These are phyloP conservation scores for Aspergillus novoparasiticus DNA, from an alignment of 2,329 filamentous ascomycete genomes.

Conservation along the genomic window DNA sequence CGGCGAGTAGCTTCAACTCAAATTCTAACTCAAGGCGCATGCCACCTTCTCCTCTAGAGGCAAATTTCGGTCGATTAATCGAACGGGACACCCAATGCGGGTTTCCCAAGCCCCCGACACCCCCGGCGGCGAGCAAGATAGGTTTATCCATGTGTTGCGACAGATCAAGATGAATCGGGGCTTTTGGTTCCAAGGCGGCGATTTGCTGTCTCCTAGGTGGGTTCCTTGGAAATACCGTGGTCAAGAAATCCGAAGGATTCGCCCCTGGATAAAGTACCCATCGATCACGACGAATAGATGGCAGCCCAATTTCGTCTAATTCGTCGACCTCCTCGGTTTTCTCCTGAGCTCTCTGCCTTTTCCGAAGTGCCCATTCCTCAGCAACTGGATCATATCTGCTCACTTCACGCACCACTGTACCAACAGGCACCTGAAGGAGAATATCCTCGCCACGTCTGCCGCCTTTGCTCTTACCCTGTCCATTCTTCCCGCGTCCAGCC, in stretches of 20 bases:
- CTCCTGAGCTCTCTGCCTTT: conserved; percentile 56
- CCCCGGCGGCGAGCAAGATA: conserved; percentile 82
- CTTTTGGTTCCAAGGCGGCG: conserved; percentile 68
- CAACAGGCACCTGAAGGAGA: conserved; percentile 86
- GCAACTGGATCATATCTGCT: conserved; percentile 74
- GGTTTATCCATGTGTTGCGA: conserved; percentile 78
- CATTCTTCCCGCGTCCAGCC: conserved; percentile 49
- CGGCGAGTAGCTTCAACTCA: conserved; percentile 91
- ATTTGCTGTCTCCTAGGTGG: conserved; percentile 60
- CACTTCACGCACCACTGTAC: conserved; percentile 85
- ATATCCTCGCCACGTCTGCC: conserved; percentile 85
- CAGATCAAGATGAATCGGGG: conserved; percentile 73
- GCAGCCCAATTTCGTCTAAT: conserved; percentile 45
- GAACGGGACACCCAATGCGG: conserved; percentile 83
- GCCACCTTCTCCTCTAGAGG: conserved; percentile 80
- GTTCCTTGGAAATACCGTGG: conserved; percentile 60
- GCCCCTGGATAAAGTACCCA: conserved; percentile 87
- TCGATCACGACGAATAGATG: conserved; percentile 62
- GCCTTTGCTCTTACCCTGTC: conserved; percentile 51
- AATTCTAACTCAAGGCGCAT: conserved; percentile 79
- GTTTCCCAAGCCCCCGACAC: conserved; percentile 87
- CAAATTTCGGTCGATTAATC: conserved; percentile 78
- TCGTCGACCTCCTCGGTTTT: conserved; percentile 43
- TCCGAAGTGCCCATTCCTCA: conserved; percentile 58
- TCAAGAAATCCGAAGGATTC: conserved; percentile 68